Conservation (phyloP, 2,329 filamentous ascomycete genomes). For the Magnaporthiopsis incrustans region DNA sequence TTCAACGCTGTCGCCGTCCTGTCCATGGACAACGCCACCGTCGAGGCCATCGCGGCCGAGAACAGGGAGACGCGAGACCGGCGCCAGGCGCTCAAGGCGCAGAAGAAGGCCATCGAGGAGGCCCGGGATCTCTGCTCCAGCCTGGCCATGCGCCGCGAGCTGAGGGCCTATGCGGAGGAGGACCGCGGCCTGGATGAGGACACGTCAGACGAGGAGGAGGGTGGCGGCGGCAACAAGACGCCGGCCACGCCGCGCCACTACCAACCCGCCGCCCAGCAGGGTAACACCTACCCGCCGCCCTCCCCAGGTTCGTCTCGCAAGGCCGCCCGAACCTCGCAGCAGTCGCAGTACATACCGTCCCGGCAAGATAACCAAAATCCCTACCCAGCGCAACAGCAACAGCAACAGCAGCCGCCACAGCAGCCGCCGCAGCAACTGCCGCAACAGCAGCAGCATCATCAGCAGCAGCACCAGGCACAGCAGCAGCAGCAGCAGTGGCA, state of each 20-base stretch:
- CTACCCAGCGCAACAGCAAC: not conserved
- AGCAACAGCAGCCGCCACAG: not conserved
- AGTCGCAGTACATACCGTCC: not conserved
- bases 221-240: not conserved
- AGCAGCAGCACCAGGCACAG: not conserved
- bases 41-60: slow-evolving; percentile 44
- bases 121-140: slow-evolving; percentile 40
- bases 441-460: not conserved
- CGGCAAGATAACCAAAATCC: not conserved
- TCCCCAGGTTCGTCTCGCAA: not conserved
- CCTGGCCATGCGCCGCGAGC: slow-evolving; percentile 44
- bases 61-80: slow-evolving; percentile 44
- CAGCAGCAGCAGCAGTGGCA: not conserved
- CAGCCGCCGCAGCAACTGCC: not conserved
- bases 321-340: not conserved
- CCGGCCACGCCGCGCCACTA: not conserved
- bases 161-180: slow-evolving; percentile 26
- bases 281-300: too few relatives aligned
- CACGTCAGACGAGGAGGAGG: slow-evolving; percentile 20
- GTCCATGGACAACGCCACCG: slow-evolving; percentile 33
- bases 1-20: slow-evolving; percentile 46
- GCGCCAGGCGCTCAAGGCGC: slow-evolving; percentile 36
- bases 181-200: slow-evolving; percentile 15
- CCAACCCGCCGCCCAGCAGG: not conserved
- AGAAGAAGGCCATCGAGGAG: slow-evolving; percentile 43